Conservation (phyloP, 495 filamentous ascomycete species). For the Oidiodendron maius region DNA sequence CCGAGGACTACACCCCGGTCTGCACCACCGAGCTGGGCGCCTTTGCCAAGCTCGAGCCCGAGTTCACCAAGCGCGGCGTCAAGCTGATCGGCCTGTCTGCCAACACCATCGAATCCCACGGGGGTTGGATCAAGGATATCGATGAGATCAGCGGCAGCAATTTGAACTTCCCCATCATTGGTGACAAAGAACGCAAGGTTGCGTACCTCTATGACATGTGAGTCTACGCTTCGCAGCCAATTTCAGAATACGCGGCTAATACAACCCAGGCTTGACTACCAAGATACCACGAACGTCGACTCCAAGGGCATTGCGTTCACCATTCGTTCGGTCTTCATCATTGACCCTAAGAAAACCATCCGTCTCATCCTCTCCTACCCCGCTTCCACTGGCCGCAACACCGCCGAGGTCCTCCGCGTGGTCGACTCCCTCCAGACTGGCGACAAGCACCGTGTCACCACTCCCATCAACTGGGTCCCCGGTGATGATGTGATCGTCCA, state of each 20-base stretch:
- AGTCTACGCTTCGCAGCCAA: slow-evolving; percentile 25
- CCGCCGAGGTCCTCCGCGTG: slow-evolving; percentile 90
- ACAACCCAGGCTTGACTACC: slow-evolving; percentile 65
- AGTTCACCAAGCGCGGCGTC: slow-evolving; percentile 89
- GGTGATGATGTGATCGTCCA: slow-evolving; percentile 95
- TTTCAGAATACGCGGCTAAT: too few species aligned
- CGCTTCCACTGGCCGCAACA: slow-evolving; percentile 94
- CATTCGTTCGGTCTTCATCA: slow-evolving; percentile 97
- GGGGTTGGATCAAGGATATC: slow-evolving; percentile 91
- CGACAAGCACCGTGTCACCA: slow-evolving; percentile 93
- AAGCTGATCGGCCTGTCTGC: slow-evolving; percentile 94
- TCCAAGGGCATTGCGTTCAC: slow-evolving; percentile 96
- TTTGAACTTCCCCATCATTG: slow-evolving; percentile 92
- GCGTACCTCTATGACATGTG: slow-evolving; percentile 93
- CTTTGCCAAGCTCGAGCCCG: slow-evolving; percentile 92
- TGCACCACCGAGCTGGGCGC: slow-evolving; percentile 99
- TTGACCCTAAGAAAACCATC: slow-evolving; percentile 98
- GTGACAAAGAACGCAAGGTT: slow-evolving; percentile 91
- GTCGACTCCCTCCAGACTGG: slow-evolving; percentile 96
- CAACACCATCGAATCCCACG: slow-evolving; percentile 62
- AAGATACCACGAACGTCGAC: slow-evolving; percentile 78
- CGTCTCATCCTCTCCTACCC: slow-evolving; percentile 95
- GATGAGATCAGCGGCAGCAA: slow-evolving; percentile 80
- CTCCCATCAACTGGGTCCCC: slow-evolving; percentile 86
- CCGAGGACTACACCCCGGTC: slow-evolving; percentile 88